Percentiles rank a stretch among this genome's conserved stretches.
Evolutionary conservation across 192 early-diverging fungal species (phyloP).

Genomic region (Piromyces finnis): DNA sequence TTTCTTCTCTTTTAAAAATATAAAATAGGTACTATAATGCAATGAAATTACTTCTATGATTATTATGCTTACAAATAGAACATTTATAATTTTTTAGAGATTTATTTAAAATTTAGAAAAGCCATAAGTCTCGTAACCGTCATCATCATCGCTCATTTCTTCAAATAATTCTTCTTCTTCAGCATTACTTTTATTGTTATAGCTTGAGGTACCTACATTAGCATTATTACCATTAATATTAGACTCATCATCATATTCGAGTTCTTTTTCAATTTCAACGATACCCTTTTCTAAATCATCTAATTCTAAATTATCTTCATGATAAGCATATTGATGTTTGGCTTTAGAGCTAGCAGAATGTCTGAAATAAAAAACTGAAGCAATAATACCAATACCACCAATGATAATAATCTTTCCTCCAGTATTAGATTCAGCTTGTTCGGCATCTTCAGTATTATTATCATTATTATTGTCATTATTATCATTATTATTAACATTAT

Average conservation of each 20-base stretch:
- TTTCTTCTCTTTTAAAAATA: too few relatives aligned
- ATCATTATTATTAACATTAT: not conserved
- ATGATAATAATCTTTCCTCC: not conserved
- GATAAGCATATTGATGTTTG: not conserved
- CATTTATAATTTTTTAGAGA: too few relatives aligned
- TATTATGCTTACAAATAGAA: too few relatives aligned
- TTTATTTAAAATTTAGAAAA: not conserved
- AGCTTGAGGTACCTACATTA: not conserved
- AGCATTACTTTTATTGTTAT: not conserved
- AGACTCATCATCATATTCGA: not conserved
- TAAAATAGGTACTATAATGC: too few relatives aligned
- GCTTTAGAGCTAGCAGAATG: not conserved
- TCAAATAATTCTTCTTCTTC: not conserved
- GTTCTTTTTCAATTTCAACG: not conserved
- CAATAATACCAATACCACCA: not conserved
- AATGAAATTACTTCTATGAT: too few relatives aligned
- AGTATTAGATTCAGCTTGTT: not conserved
- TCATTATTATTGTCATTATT: not conserved
- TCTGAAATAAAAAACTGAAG: not conserved
- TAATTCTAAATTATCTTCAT: not conserved
- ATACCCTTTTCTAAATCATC: not conserved
- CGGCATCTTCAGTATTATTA: not conserved
- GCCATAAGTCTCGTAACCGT: not conserved
- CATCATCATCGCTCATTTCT: not conserved
- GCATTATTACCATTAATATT: not conserved